phyloP scores from a whole-genome alignment of 1,284 basidiomycete genomes.

The Apiotrichum brassicae region DNA sequence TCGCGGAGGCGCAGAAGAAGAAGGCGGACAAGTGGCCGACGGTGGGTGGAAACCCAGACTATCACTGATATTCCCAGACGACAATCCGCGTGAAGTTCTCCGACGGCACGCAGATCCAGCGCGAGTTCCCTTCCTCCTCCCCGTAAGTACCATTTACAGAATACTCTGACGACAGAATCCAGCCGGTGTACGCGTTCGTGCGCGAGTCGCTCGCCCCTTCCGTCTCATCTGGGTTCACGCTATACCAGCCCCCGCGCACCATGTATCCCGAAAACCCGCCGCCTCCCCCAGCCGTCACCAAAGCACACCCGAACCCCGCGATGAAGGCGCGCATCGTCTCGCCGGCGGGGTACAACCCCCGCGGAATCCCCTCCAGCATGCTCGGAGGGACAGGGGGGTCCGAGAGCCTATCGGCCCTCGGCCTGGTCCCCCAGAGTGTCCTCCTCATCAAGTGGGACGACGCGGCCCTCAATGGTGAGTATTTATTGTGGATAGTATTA shows the following conservation, averaged over 20 bases:
- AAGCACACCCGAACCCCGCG: slow-evolving; percentile 17
- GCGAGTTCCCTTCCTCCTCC: slow-evolving; percentile 35
- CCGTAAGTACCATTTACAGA: slow-evolving; percentile 23
- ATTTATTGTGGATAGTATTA: background rate
- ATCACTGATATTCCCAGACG: too few relatives aligned
- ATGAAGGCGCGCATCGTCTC: slow-evolving; percentile 28
- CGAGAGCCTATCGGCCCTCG: slow-evolving; percentile 37
- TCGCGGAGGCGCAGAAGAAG: slow-evolving; percentile 25
- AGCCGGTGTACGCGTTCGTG: slow-evolving; percentile 45
- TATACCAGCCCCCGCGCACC: slow-evolving; percentile 44
- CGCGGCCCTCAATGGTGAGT: slow-evolving; percentile 43
- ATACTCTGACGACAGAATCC: slow-evolving; percentile 30
- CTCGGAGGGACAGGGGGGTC: slow-evolving; percentile 37
- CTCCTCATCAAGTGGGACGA: slow-evolving; percentile 42
- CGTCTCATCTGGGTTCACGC: too few relatives aligned
- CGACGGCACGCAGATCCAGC: slow-evolving; percentile 44
- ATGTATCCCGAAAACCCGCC: slow-evolving; percentile 40
- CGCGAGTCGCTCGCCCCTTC: slow-evolving; percentile 28
- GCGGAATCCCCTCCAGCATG: slow-evolving; percentile 18
- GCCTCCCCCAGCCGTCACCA: slow-evolving; percentile 7
- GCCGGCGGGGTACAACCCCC: slow-evolving; percentile 33
- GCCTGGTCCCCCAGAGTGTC: slow-evolving; percentile 45
- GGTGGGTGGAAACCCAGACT: slow-evolving; percentile 24
- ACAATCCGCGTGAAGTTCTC: slow-evolving; percentile 45
- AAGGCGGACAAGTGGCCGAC: slow-evolving; percentile 43